Base-by-base conservation (phyloP, 306 rosid species). In the Citrullus mucosospermus region DNA sequence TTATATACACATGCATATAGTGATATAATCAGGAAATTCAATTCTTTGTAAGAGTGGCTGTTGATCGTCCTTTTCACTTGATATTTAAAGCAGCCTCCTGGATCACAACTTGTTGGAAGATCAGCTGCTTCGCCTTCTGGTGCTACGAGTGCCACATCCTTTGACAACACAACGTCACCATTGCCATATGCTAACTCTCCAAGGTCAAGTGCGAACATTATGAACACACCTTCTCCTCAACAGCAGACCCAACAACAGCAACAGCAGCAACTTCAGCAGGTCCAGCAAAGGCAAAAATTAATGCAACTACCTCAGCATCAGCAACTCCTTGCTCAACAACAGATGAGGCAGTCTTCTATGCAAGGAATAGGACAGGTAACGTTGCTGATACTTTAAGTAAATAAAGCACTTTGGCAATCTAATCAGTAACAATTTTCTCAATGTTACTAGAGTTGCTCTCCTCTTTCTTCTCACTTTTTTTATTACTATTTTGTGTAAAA, bases 201-300 rank as follows among this genome's bases (percentile, higher is more conserved):
- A 28, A 90, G 96, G 85, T 92, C 98, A 79, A 80, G 89, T 74
- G 53, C 96, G 67, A 92, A 75, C 69, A 84, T 92, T 68, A 90
- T 94, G 98, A 94, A 94, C 79, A 81, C 93, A 32, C 96, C 96
- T 67, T 94, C 98, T 73, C 98, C 98, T 89, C 98, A 85, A 65
- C 93, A 85, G 82, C 90, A 84, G 78, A 85, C 81, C 36, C 94
- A 87, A 12, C 92, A 87, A n/a, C 93, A 85, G 72, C 93, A 85
- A 82, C 89, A 84, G 77, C 87, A 83, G 32, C 93, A 87, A 10
- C 92, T 85, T 18, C 92, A 83, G 38, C 85, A 59, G 83, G 85
- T 85, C 62, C 96, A 86, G 25, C 96, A 88, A 65, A 85, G 92
- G 73, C 94, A 85, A 81, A 94, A 92, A 82, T 25, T 89, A 84